These are phyloP conservation scores for Fusarium redolens DNA, from an alignment of 2,329 filamentous ascomycete genomes.

Conservation along the genomic window DNA sequence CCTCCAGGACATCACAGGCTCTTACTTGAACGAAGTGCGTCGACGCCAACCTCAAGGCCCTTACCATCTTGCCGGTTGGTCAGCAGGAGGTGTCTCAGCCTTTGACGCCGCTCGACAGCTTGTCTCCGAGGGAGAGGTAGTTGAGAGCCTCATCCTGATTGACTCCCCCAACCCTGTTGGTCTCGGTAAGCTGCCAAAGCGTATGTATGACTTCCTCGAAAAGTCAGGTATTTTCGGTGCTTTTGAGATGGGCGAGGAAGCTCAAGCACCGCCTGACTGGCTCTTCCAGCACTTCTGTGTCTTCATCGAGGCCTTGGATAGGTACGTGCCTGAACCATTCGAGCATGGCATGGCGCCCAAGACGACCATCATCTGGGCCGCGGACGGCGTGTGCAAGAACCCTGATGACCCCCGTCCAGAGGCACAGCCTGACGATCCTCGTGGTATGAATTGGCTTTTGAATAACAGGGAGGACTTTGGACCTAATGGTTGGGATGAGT, in stretches of 20 bases:
- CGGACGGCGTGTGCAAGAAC: neutral
- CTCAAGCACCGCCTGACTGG: neutral
- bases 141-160: neutral
- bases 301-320: neutral
- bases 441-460: neutral
- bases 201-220: conserved; percentile 1
- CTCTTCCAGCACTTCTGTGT: conserved; percentile 2
- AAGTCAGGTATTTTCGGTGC: neutral
- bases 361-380: neutral
- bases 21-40: neutral
- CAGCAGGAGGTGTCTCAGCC: neutral
- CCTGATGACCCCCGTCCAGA: neutral
- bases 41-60: neutral
- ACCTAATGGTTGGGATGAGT: neutral
- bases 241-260: neutral
- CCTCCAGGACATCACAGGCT: neutral
- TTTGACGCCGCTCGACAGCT: neutral
- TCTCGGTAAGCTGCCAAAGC: neutral
- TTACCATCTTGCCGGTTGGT: neutral
- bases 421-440: neutral
- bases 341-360: neutral
- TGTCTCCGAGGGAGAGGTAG: neutral
- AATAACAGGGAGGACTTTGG: neutral
- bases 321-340: neutral
- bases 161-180: neutral